These are phyloP conservation scores for Sutorius australiensis DNA, from an alignment of 768 basidiomycete species.

Conservation along the genomic window DNA sequence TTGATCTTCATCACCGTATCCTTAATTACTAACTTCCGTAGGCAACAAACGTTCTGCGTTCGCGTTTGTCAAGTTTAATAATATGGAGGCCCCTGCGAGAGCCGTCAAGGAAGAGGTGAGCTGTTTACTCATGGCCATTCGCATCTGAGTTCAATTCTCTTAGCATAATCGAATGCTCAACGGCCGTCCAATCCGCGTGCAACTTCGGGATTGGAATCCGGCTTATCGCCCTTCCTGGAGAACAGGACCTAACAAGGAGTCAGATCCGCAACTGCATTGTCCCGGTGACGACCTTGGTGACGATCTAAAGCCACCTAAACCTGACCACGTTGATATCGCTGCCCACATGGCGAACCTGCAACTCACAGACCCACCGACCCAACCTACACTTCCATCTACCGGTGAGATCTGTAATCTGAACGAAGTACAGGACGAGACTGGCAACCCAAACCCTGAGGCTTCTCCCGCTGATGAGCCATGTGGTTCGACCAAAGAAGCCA, in stretches of 20 bases:
- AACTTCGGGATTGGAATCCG: constrained; percentile 66
- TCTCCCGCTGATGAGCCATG: constrained; percentile 1
- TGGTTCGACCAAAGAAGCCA: constrained; percentile 5
- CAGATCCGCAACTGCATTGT: constrained; percentile 21
- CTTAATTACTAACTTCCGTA: constrained; percentile 24
- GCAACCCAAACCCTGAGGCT: neutral
- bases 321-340: constrained; percentile 6
- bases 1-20: neutral
- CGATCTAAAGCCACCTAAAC: constrained; percentile 10
- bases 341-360: constrained; percentile 11
- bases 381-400: neutral
- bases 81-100: constrained; percentile 57
- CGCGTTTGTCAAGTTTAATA: constrained; percentile 72
- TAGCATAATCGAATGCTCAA: constrained; percentile 71
- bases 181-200: constrained; percentile 72
- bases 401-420: constrained; percentile 14
- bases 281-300: constrained; percentile 7
- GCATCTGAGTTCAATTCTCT: constrained; percentile 4
- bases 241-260: constrained; percentile 39
- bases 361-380: constrained; percentile 4
- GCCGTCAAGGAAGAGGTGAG: constrained; percentile 64
- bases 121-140: neutral
- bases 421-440: constrained; percentile 16
- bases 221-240: constrained; percentile 41
- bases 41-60: constrained; percentile 67